phyloP scores from a whole-genome alignment of 129 eudicot species.

The carrot (Daucus carota) region DNA sequence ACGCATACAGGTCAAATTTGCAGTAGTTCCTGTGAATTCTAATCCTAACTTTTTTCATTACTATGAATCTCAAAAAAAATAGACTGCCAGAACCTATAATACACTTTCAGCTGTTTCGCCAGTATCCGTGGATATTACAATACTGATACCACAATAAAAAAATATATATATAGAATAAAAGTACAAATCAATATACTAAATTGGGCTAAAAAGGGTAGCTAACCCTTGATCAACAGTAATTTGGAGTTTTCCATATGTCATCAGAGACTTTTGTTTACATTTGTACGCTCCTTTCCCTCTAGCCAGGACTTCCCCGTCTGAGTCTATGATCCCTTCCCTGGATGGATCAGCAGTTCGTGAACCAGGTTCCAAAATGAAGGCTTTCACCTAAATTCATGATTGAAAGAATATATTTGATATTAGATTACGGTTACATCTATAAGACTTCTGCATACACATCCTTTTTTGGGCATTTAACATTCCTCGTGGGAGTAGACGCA shows the following conservation, averaged over 20 bases:
- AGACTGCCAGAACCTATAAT: background rate
- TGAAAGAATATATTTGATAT: background rate
- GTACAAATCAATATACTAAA: constrained; percentile 16
- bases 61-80: background rate
- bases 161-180: background rate
- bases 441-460: background rate
- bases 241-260: constrained; percentile 62
- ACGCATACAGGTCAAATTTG: background rate
- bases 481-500: background rate
- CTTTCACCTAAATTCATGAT: constrained; percentile 54
- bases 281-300: constrained; percentile 86
- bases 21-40: background rate
- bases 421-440: background rate
- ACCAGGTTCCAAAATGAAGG: constrained; percentile 75
- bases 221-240: constrained; percentile 72
- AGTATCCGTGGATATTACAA: background rate
- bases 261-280: constrained; percentile 44
- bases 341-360: constrained; percentile 32
- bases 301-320: constrained; percentile 89
- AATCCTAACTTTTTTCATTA: background rate
- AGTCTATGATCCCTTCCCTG: constrained; percentile 82
- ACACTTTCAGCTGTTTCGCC: background rate
- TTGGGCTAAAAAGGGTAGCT: constrained; percentile 74
- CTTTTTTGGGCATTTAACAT: background rate
- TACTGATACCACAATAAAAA: background rate